Base-by-base conservation (phyloP, 176 grass and related monocot genomes). In the Carex littledalei region DNA sequence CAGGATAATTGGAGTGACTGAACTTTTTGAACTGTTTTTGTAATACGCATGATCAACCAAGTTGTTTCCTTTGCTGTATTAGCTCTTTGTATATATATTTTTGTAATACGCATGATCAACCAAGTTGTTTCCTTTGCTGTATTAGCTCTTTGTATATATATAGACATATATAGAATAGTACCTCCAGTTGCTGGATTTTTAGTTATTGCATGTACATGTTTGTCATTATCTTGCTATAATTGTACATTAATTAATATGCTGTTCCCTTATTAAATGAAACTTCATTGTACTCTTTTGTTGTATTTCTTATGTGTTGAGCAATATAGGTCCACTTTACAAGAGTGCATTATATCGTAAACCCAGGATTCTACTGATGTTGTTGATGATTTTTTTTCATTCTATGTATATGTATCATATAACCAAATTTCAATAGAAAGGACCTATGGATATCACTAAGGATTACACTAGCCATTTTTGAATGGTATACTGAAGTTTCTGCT, bases 361-460 rank as follows among this genome's bases (percentile, higher is more conserved):
- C 84, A 81, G 14, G 81, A 91, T 81, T 67, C 85, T 15, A 85
- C 84, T 6, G 86, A 94, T 63, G 35, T 86, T 60, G 88, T 88
- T 0, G 94, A 95, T 75, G 93, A 91, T 35, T 41, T 41, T 41
- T 41, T 5, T 41, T 41, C 5, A 4, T 41, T 41, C 5, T 41
- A 6, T 34, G 32, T 34, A 89, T 6, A 13, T 67, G 31, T 52
- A 0, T 2, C 62, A 10, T 76, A 64, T 63, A 5, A 66, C 7
- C 41, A 45, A 12, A 35, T n/a, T 17, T 16, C 4, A 14, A 26
- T 43, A 63, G 0, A 67, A 45, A 47, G 15, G 21, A 32, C 1
- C 31, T 24, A n/a, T 39, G 41, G 37, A 31, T 67, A 22, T 29
- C 14, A 10, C 26, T 80, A 56, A 32, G 34, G 60, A 31, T 69